phyloP scores from a whole-genome alignment of 768 basidiomycete species.

The Tricholoma hemisulphureum region DNA sequence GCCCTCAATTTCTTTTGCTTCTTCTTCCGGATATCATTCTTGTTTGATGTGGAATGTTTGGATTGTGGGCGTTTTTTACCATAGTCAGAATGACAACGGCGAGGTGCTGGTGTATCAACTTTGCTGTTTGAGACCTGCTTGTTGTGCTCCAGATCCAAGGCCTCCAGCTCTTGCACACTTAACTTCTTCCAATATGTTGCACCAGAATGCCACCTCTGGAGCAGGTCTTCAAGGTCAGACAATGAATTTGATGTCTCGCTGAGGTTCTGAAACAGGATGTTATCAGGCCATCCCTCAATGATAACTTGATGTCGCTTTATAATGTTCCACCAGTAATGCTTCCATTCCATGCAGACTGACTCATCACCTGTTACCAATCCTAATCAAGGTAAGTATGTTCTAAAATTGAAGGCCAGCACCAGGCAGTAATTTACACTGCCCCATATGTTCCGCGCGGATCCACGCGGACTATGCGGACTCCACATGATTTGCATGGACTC shows the following conservation, averaged over 20 bases:
- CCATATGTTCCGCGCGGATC: too few relatives aligned
- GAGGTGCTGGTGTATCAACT: background rate
- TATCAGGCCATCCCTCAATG: slow-evolving; percentile 16
- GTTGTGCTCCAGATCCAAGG: background rate
- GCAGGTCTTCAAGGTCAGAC: slow-evolving; percentile 9
- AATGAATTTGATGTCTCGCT: slow-evolving; percentile 9
- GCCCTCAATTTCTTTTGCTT: background rate
- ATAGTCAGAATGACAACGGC: background rate
- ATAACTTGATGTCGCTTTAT: slow-evolving; percentile 11
- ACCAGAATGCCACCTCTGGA: slow-evolving; percentile 9
- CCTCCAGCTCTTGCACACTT: slow-evolving; percentile 3
- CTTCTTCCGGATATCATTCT: background rate
- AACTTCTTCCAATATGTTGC: slow-evolving; percentile 12
- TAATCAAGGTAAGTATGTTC: background rate
- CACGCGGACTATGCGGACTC: too few relatives aligned
- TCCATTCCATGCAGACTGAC: slow-evolving; percentile 16
- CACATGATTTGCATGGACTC: too few relatives aligned
- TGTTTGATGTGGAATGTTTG: background rate
- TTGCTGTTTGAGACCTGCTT: background rate
- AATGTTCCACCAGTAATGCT: slow-evolving; percentile 15
- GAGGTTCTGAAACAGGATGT: slow-evolving; percentile 17
- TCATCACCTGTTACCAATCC: slow-evolving; percentile 5
- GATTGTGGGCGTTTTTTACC: background rate
- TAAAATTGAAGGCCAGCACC: too few relatives aligned
- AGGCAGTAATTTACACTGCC: too few relatives aligned